Evolutionary conservation across 306 rosid genomes (phyloP).

Genomic region (Malus asiatica): DNA sequence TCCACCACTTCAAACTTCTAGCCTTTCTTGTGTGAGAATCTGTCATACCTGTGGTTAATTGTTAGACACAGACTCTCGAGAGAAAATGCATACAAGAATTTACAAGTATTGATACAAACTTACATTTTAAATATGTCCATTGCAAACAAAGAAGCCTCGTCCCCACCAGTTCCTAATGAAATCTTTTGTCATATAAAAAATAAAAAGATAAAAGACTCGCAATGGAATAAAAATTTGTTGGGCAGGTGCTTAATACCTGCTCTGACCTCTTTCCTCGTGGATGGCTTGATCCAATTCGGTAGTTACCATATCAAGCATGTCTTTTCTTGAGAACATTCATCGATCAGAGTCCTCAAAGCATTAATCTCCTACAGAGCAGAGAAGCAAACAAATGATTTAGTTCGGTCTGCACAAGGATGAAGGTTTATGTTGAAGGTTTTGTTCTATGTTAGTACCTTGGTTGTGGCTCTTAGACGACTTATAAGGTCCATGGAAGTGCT

Average conservation of each 20-base stretch:
- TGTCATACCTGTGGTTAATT: constrained; percentile 57
- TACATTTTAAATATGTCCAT: constrained; percentile 90
- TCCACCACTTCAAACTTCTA: constrained; percentile 84
- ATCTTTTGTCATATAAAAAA: background rate
- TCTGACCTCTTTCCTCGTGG: constrained; percentile 53
- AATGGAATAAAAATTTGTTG: background rate
- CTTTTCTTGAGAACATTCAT: constrained; percentile 69
- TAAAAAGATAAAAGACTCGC: constrained; percentile 4
- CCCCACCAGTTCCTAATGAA: constrained; percentile 76
- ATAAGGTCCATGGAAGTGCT: constrained; percentile 63
- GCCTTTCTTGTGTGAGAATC: constrained; percentile 61
- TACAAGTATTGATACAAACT: constrained; percentile 20
- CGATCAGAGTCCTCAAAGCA: constrained; percentile 56
- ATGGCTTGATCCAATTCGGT: constrained; percentile 56
- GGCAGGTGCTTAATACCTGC: constrained; percentile 50
- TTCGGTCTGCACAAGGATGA: background rate
- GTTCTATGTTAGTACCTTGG: constrained; percentile 43
- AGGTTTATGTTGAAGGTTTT: background rate
- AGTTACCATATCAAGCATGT: constrained; percentile 74
- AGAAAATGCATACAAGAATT: constrained; percentile 15
- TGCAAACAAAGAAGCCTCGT: constrained; percentile 93
- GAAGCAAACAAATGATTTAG: background rate
- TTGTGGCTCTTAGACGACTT: constrained; percentile 51
- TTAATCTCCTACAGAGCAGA: constrained; percentile 49
- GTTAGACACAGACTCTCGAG: background rate